Evolutionary conservation across 345 rosid genomes (phyloP).

Genomic region (Aethionema arabicum): DNA sequence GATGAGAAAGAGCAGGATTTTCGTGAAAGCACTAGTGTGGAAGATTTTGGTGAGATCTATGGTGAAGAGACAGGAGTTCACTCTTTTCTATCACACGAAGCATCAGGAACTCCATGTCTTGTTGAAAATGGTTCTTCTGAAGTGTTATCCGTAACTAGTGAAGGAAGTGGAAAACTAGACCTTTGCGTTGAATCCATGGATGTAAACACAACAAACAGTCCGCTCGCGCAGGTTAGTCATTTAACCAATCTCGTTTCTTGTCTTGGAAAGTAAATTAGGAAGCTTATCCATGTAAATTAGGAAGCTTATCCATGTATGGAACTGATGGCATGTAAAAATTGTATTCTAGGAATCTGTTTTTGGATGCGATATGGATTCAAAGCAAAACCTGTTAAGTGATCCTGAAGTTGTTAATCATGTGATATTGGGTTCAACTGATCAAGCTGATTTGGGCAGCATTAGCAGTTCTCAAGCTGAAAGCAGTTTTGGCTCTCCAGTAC

Average conservation of each 20-base stretch:
- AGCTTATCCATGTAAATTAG: not conserved
- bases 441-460: constrained; percentile 30
- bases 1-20: constrained; percentile 42
- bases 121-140: constrained; percentile 37
- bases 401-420: constrained; percentile 28
- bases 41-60: constrained; percentile 25
- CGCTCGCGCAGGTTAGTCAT: constrained; percentile 22
- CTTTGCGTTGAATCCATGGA: constrained; percentile 28
- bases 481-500: constrained; percentile 30
- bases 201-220: constrained; percentile 13
- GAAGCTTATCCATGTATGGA: constrained; percentile 1
- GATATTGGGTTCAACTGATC: constrained; percentile 16
- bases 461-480: constrained; percentile 31
- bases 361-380: constrained; percentile 19
- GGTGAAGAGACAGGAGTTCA: constrained; percentile 40
- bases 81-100: constrained; percentile 35
- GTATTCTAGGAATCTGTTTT: constrained; percentile 32
- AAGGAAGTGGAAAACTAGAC: constrained; percentile 34
- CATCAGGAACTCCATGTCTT: constrained; percentile 36
- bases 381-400: constrained; percentile 28
- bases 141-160: constrained; percentile 38
- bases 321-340: constrained; percentile 27
- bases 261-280: not conserved
- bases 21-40: constrained; percentile 37
- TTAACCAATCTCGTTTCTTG: not conserved